phyloP scores from a whole-genome alignment of 1,284 basidiomycete genomes.

The Termitomyces sp. region DNA sequence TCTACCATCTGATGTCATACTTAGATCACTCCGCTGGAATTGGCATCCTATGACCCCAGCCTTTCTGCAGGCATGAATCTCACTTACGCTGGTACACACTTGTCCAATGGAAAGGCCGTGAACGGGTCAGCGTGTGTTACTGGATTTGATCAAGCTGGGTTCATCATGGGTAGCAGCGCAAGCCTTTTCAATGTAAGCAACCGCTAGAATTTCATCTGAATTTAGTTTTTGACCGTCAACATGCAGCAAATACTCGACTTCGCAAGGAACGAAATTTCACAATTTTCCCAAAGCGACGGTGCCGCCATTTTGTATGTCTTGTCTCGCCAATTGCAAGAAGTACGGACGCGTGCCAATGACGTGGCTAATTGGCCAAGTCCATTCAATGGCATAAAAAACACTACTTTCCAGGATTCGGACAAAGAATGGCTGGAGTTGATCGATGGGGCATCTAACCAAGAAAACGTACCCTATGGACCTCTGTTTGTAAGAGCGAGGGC shows the following conservation, averaged over 20 bases:
- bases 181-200: conserved; percentile 55
- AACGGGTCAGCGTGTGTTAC: conserved; percentile 54
- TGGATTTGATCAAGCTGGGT: conserved; percentile 62
- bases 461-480: conserved; percentile 64
- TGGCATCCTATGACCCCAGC: conserved; percentile 65
- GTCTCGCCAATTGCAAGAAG: conserved; percentile 39
- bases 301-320: conserved; percentile 42
- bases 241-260: conserved; percentile 46
- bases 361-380: conserved; percentile 69
- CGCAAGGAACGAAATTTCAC: conserved; percentile 37
- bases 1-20: neutral
- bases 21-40: conserved; percentile 61
- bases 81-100: conserved; percentile 54
- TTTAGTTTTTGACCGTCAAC: neutral
- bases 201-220: neutral
- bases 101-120: conserved; percentile 45
- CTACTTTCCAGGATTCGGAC: conserved; percentile 44
- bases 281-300: conserved; percentile 35
- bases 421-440: conserved; percentile 51
- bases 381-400: conserved; percentile 44
- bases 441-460: conserved; percentile 55
- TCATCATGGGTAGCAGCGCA: conserved; percentile 62
- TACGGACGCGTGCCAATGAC: conserved; percentile 51
- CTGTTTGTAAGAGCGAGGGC: conserved; percentile 58
- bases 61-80: conserved; percentile 58